These are phyloP conservation scores for Neobulgaria alba DNA, from an alignment of 2,329 filamentous ascomycete genomes.

Conservation along the genomic window DNA sequence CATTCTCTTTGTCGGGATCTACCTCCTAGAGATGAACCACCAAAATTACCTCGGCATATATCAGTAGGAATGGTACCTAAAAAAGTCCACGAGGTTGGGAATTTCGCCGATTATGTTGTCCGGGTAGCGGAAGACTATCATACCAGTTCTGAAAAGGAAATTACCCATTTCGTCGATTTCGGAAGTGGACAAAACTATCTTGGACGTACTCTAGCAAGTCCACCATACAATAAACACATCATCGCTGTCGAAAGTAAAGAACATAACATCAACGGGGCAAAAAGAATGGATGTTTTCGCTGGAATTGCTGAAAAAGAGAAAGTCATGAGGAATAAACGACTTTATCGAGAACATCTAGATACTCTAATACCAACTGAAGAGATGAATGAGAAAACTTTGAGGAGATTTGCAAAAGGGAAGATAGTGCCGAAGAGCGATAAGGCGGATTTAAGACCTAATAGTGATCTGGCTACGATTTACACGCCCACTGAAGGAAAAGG, in stretches of 20 bases:
- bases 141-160: constrained; percentile 43
- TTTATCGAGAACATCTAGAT: constrained; percentile 41
- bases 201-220: constrained; percentile 74
- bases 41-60: constrained; percentile 59
- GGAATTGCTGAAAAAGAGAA: constrained; percentile 65
- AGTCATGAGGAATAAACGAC: constrained; percentile 75
- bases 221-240: constrained; percentile 78
- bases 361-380: constrained; percentile 33
- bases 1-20: constrained; percentile 61
- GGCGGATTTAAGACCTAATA: constrained; percentile 43
- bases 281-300: constrained; percentile 73
- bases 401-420: constrained; percentile 29
- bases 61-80: constrained; percentile 92
- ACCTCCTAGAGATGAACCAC: constrained; percentile 35
- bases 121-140: constrained; percentile 49
- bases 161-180: constrained; percentile 90
- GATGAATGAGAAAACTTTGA: constrained; percentile 34
- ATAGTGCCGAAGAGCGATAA: constrained; percentile 20
- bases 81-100: constrained; percentile 86
- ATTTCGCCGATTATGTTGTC: constrained; percentile 82
- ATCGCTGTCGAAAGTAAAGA: constrained; percentile 85
- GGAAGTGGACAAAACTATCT: constrained; percentile 96
- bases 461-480: constrained; percentile 43
- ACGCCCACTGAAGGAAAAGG: constrained; percentile 53
- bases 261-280: constrained; percentile 79